Base-by-base conservation (phyloP, 2,329 filamentous ascomycete genomes). In the Pleurostoma richardsiae region DNA sequence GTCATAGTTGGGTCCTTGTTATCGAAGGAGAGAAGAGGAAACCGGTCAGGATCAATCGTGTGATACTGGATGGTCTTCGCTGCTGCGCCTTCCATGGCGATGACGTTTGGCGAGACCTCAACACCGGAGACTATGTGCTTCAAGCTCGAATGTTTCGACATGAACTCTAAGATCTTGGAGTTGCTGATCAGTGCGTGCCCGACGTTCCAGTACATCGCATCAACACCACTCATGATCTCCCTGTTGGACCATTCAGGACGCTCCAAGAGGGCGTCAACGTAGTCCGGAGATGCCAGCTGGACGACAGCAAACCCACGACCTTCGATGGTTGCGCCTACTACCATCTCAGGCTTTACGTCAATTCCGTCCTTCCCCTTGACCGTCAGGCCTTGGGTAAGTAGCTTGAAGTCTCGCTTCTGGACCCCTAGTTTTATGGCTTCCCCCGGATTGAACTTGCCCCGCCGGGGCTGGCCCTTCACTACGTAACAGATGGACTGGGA, bases 341-440 rank as follows among this genome's bases (percentile, higher is more conserved):
- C 90, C 85, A 95, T 94, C 0, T 94, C 87, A 1, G 92, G 86
- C 0, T 85, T 94, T 30, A 99, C 80, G 0, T 76, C 77, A 5
- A 72, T 74, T 4, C 89, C 90, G 56, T 85, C 77, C 10, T 73
- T 69, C 28, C 80, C 82, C 45, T 71, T 67, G 2, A 94, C 82
- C 42, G 65, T 82, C 51, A 83, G 54, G 3, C 90, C 90, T 2
- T 59, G 62, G 0, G 84, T 74, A 40, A 99, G 72, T 10, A 63
- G 57, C 33, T 72, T 72, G 63, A 77, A 95, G 42, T 84, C 70
- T 0, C 54, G 62, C 44, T 71, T 76, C 26, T 69, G 67, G 1
- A 97, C 78, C 1, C 85, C 85, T 3, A 90, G 68, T 29, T 70
- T 72, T 50, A 70, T 74, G 0, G 90, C 92, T 48, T 74, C 80